A percentile compares a stretch with the other conserved stretches of the same genome.
Conservation (phyloP, 257 asterid species). For the Rauvolfia tetraphylla region DNA sequence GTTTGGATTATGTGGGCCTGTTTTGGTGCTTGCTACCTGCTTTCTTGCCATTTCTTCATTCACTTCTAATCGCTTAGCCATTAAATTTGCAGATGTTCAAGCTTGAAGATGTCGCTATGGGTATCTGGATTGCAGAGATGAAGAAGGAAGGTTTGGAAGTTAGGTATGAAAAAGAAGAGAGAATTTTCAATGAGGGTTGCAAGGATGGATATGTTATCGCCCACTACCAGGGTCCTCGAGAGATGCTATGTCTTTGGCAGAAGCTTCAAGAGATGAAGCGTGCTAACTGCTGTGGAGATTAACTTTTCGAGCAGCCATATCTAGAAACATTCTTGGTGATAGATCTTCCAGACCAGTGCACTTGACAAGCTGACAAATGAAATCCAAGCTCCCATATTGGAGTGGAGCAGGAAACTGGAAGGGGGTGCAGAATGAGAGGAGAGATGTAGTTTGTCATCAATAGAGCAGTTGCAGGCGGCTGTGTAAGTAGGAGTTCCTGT, state of each 20-base stretch:
- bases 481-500: not conserved
- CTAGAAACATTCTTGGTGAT: not conserved
- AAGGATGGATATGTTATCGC: slow-evolving; percentile 77
- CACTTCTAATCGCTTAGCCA: not conserved
- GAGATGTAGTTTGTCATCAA: not conserved
- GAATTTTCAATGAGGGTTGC: slow-evolving; percentile 80
- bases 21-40: not conserved
- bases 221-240: slow-evolving; percentile 91
- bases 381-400: slow-evolving; percentile 6
- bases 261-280: slow-evolving; percentile 71
- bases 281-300: slow-evolving; percentile 72
- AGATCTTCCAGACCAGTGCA: not conserved
- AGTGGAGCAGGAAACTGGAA: not conserved
- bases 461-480: not conserved
- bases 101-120: slow-evolving; percentile 98
- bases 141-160: slow-evolving; percentile 62
- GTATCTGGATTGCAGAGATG: slow-evolving; percentile 89
- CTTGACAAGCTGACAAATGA: not conserved
- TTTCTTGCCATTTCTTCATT: not conserved
- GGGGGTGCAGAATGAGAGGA: not conserved
- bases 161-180: slow-evolving; percentile 66
- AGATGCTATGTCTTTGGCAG: slow-evolving; percentile 92
- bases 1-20: not conserved
- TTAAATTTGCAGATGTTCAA: slow-evolving; percentile 64
- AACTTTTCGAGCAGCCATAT: slow-evolving; percentile 7